Evolutionary conservation across 2,329 filamentous ascomycete genomes (phyloP), one percentile per base, ranked within the genome.

Genomic region (Acephala macrosclerotiorum): DNA sequence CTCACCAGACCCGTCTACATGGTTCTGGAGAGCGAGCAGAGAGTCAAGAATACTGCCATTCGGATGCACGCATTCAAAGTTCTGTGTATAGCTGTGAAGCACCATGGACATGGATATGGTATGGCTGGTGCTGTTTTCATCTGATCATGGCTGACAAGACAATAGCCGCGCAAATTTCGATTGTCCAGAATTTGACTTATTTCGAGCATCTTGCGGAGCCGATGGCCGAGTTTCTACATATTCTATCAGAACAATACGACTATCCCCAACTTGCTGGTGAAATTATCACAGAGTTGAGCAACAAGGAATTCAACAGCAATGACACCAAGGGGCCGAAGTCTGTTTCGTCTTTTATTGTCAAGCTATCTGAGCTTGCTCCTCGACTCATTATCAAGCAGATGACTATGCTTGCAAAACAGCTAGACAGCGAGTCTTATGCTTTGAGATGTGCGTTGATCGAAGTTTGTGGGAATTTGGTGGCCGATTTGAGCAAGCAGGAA

Each of bases 121-220:
- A 84, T 69, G 84, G 76, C 20, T 57, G 20, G 65, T 70, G 25
- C 73, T 73, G 67, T 70, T 65, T n/a, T 29, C 2, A 16, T 20
- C 20, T 16, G 12, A 47, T 25, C 22, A 26, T 26, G 26, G 69
- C 76, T 80, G 63, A 82, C 68, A 26, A 6, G 49, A 26, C n/a
- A 47, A 9, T 73, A 96, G 93, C 92, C 60, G 96, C 96, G 1
- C 96, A 99, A 84, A 98, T 97, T 57, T 97, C 94, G 55, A 97
- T 99, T 74, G 94, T 98, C 62, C 96, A 99, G 78, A 98, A 96
- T 76, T 81, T 99, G 71, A 97, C 96, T 5, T 99, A 99, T 77
- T 99, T 98, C 74, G 96, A 99, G 80, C 96, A 99, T 79, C 82
- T 99, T n/a, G 95, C 96, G 0, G 96, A 99, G 76, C 96, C 96